Conservation (phyloP, 331 rosid species). For the Acacia concinna region DNA sequence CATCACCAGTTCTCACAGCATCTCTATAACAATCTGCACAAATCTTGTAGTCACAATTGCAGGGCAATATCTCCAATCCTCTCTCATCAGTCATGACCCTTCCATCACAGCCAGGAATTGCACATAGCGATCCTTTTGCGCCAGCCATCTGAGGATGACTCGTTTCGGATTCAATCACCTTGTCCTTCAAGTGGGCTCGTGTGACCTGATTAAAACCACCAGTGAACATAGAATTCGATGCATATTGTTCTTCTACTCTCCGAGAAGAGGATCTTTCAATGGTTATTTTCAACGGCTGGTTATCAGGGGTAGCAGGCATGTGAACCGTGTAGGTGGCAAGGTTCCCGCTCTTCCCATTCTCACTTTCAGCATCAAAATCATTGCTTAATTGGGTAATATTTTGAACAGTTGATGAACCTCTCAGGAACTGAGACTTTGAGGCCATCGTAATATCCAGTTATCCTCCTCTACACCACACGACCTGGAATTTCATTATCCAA, state of each 20-base stretch:
- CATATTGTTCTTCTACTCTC: conserved; percentile 66
- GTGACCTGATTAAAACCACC: conserved; percentile 67
- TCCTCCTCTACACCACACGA: not conserved
- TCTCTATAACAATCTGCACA: conserved; percentile 75
- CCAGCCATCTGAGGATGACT: conserved; percentile 86
- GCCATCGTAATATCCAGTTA: not conserved
- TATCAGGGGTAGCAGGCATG: conserved; percentile 49
- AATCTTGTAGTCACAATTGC: conserved; percentile 71
- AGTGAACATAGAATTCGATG: conserved; percentile 64
- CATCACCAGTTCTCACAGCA: conserved; percentile 51
- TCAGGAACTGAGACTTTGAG: not conserved
- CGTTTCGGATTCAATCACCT: conserved; percentile 67
- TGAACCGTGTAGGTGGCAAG: conserved; percentile 55
- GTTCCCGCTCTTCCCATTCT: conserved; percentile 32
- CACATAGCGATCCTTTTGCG: conserved; percentile 70
- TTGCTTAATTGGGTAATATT: conserved; percentile 1
- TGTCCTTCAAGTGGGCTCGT: conserved; percentile 63
- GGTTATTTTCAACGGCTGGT: conserved; percentile 47
- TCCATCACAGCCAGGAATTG: conserved; percentile 66
- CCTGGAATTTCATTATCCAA: conserved; percentile 1
- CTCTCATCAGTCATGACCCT: conserved; percentile 70
- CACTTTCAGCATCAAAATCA: conserved; percentile 29
- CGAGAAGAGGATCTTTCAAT: conserved; percentile 54
- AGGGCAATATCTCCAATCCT: conserved; percentile 68
- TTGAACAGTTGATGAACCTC: conserved; percentile 2